These are phyloP conservation scores for Tetramitus jugosus DNA, from an alignment of 208 protist genomes.

Conservation along the genomic window DNA sequence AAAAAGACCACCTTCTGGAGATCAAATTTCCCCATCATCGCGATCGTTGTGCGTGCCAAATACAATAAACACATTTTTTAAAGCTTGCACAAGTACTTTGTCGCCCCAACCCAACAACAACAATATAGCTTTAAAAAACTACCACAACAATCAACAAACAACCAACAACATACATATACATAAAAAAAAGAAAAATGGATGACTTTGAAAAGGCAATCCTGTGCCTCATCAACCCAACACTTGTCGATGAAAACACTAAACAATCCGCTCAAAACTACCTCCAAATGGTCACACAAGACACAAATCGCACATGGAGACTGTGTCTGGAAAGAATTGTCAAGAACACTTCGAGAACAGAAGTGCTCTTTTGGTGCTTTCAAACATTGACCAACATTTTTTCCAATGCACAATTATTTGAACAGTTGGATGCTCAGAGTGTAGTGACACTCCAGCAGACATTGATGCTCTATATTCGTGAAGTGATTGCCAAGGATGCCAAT, in stretches of 20 bases:
- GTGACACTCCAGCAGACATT: neutral
- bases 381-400: neutral
- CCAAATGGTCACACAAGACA: neutral
- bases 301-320: slow-evolving; percentile 5
- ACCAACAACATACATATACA: no score
- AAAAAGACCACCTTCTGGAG: no score
- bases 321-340: neutral
- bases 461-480: neutral
- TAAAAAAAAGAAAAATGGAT: no score
- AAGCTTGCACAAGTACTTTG: no score
- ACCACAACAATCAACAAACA: no score
- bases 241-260: neutral
- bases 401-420: neutral
- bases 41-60: no score
- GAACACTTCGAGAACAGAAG: neutral
- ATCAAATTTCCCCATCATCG: no score
- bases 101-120: no score
- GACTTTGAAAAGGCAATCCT: neutral
- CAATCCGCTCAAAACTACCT: neutral
- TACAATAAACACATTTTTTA: no score
- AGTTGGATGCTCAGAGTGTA: neutral
- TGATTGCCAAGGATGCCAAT: neutral
- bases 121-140: no score
- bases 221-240: neutral
- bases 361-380: slow-evolving; percentile 9